A percentile compares a stretch with the other conserved stretches of the same genome.
phyloP scores from a whole-genome alignment of 2,329 filamentous ascomycete species.

The Cercospora zeae-maydis region DNA sequence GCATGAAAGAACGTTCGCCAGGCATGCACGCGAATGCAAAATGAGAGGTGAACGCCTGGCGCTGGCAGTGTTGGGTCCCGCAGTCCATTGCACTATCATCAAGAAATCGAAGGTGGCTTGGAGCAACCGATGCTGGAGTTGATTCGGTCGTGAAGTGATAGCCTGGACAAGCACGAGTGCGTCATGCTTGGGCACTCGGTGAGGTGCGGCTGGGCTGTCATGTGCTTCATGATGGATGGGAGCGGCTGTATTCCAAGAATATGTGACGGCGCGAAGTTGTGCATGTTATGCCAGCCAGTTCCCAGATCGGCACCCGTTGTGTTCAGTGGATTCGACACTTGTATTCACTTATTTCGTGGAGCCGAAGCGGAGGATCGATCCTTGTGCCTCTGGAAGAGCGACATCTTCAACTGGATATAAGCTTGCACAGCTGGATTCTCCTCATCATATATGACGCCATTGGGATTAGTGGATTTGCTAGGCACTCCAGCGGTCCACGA shows the following conservation, averaged over 20 bases:
- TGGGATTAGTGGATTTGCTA: constrained; percentile 16
- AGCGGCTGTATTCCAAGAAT: too few species aligned
- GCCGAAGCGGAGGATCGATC: not conserved
- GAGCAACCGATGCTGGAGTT: too few species aligned
- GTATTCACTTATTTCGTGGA: not conserved
- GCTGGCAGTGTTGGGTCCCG: not conserved
- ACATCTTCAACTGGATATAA: constrained; percentile 38
- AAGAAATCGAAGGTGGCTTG: too few species aligned
- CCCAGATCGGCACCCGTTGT: not conserved
- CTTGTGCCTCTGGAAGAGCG: constrained; percentile 31
- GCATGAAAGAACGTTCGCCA: not conserved
- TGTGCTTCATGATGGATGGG: too few species aligned
- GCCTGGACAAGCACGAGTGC: too few species aligned
- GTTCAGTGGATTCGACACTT: not conserved
- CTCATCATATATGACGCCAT: constrained; percentile 11
- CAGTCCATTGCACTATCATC: too few species aligned
- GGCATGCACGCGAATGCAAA: not conserved
- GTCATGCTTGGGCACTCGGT: too few species aligned
- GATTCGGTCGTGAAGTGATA: too few species aligned
- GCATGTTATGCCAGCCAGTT: not conserved
- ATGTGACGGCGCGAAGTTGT: not conserved
- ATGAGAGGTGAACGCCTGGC: not conserved
- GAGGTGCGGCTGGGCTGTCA: too few species aligned
- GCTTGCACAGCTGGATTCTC: constrained; percentile 33
- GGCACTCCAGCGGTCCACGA: constrained; percentile 30